Evolutionary conservation across 1,139 yeast genomes (phyloP).

Genomic region (Taphrina betulina): DNA sequence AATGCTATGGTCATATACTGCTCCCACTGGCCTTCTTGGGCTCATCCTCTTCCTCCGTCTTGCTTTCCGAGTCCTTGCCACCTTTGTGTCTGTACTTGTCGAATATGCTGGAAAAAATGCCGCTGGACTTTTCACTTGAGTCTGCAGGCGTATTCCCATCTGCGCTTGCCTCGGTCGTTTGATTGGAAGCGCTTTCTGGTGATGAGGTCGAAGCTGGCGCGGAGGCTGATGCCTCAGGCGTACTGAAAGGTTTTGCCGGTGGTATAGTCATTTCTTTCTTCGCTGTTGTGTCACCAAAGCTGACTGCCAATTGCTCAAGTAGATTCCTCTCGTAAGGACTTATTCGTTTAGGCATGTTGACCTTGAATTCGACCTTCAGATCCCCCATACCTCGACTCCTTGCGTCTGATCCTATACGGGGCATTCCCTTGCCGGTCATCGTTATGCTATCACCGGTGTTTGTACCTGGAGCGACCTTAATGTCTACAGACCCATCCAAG

Average conservation of each 20-base stretch:
- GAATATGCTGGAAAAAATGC: conserved; percentile 20
- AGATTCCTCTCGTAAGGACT: conserved; percentile 61
- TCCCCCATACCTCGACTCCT: conserved; percentile 53
- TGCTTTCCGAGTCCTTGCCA: conserved; percentile 1
- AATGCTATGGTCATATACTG: too few species aligned
- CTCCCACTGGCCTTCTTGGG: conserved; percentile 8
- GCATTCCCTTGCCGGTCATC: conserved; percentile 86
- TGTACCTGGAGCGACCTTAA: conserved; percentile 84
- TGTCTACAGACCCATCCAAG: conserved; percentile 58
- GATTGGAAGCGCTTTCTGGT: neutral
- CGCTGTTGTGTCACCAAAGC: conserved; percentile 76
- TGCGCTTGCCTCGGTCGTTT: neutral
- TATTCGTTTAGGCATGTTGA: conserved; percentile 52
- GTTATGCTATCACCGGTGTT: conserved; percentile 73
- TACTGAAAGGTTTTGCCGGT: neutral
- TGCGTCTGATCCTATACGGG: conserved; percentile 51
- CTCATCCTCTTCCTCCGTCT: conserved; percentile 1
- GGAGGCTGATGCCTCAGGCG: neutral
- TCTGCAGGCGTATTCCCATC: neutral
- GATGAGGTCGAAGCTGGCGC: neutral
- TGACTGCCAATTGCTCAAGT: conserved; percentile 91
- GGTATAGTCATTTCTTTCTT: conserved; percentile 42
- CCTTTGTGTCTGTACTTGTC: conserved; percentile 31
- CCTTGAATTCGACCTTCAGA: conserved; percentile 70
- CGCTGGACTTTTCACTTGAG: neutral